Conservation (phyloP, 495 filamentous ascomycete genomes). For the Aspergillus steynii region DNA sequence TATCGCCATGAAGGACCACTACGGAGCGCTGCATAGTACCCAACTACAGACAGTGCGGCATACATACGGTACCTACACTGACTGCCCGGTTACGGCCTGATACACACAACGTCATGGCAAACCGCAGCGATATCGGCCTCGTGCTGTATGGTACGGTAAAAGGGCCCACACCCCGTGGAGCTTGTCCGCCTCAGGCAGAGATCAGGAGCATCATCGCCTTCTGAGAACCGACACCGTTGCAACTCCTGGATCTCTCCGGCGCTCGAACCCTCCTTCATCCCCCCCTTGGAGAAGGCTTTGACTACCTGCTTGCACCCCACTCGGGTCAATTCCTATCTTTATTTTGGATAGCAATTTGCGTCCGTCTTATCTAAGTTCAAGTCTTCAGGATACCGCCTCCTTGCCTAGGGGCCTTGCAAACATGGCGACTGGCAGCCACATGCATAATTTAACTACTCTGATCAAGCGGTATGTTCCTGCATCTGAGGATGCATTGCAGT, state of each 20-base stretch:
- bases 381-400: slow-evolving; percentile 11
- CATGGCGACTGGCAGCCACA: slow-evolving; percentile 63
- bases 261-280: slow-evolving; percentile 2
- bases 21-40: not conserved
- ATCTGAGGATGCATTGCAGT: slow-evolving; percentile 6
- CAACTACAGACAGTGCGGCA: not conserved
- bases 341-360: not conserved
- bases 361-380: not conserved
- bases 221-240: slow-evolving; percentile 20
- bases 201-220: slow-evolving; percentile 24
- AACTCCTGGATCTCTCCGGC: slow-evolving; percentile 7
- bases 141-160: slow-evolving; percentile 20
- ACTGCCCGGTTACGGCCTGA: slow-evolving; percentile 8
- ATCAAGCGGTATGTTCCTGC: slow-evolving; percentile 82
- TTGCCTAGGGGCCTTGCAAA: slow-evolving; percentile 23
- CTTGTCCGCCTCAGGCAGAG: slow-evolving; percentile 22
- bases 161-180: slow-evolving; percentile 18
- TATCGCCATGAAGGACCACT: not conserved
- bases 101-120: slow-evolving; percentile 21
- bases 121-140: not conserved
- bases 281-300: not conserved
- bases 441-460: slow-evolving; percentile 95
- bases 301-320: not conserved
- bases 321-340: not conserved
- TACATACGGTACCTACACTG: slow-evolving; percentile 1